Evolutionary conservation across 345 rosid species (phyloP), one percentile per base, ranked within the genome.

Genomic region (Populus davidiana): DNA sequence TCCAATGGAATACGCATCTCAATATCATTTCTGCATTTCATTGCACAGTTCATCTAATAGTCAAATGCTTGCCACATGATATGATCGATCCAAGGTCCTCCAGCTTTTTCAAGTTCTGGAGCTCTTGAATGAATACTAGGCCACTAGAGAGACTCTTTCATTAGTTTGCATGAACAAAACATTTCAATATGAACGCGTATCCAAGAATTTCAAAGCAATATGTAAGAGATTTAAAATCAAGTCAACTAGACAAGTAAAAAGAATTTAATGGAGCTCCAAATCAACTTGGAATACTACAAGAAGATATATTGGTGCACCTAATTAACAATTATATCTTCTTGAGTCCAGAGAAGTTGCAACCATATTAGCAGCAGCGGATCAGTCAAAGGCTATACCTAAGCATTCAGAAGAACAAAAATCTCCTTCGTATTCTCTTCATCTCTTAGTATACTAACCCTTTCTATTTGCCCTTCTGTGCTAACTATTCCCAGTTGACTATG

Each of bases 261-360:
- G 1, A 44, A 6, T 54, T 17, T 54, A 54, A 49, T 5, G 54
- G 16, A 49, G 54, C 54, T 49, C 20, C 7, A 4, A 49, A 54
- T 6, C 61, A 54, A 54, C 61, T 6, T 44, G 50, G 50, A 44
- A 13, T 2, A 3, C 17, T 6, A 11, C 61, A 54, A 54, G 61
- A 54, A 54, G 23, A 54, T 8, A 18, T 21, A 23, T 41, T 54
- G 61, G 61, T 54, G 61, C 61, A 21, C 61, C 61, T 54, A 54
- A 54, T 54, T 54, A 20, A 54, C 61, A 18, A 7, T 21, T 1
- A 7, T 77, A 80, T 81, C 79, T 75, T 44, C 4, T 14, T 43
- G 81, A 82, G 88, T 91, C 86, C 0, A 87, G 80, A 25, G 91
- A 76, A 49, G 90, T 89, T 2, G 91, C 86, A 4, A 75, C 87